These are phyloP conservation scores for Maudiozyma serrabonitensis DNA, from an alignment of 805 yeast genomes.

Conservation along the genomic window DNA sequence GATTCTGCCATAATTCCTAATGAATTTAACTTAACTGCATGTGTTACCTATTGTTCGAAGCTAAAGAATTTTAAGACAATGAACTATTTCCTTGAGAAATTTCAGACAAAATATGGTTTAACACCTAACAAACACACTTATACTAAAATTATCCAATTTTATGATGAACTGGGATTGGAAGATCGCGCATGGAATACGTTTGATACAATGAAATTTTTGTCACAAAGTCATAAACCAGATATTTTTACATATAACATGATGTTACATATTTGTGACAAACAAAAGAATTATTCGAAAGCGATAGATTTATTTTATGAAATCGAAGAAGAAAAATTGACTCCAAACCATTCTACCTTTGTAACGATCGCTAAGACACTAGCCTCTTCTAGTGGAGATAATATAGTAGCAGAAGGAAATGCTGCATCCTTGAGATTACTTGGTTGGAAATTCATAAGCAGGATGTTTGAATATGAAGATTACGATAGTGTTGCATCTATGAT, in stretches of 20 bases:
- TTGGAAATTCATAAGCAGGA: slow-evolving; percentile 69
- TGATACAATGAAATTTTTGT: slow-evolving; percentile 75
- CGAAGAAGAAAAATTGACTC: slow-evolving; percentile 26
- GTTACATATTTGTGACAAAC: slow-evolving; percentile 54
- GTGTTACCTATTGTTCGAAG: slow-evolving; percentile 19
- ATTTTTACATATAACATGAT: slow-evolving; percentile 59
- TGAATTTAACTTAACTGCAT: slow-evolving; percentile 17
- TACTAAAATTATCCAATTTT: slow-evolving; percentile 24
- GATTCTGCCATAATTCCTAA: slow-evolving; percentile 7
- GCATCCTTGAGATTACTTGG: slow-evolving; percentile 35
- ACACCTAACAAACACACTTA: slow-evolving; percentile 23
- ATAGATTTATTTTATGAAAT: slow-evolving; percentile 70
- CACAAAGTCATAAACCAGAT: slow-evolving; percentile 58
- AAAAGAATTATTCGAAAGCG: slow-evolving; percentile 60
- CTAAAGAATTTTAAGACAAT: slow-evolving; percentile 12
- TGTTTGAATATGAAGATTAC: slow-evolving; percentile 33
- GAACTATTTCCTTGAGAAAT: slow-evolving; percentile 19
- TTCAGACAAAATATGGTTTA: slow-evolving; percentile 17
- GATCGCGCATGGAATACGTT: slow-evolving; percentile 62
- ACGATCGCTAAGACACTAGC: slow-evolving; percentile 22
- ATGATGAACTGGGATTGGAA: slow-evolving; percentile 8
- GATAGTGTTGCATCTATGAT: slow-evolving; percentile 48
- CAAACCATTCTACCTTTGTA: slow-evolving; percentile 14
- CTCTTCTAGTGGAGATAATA: slow-evolving; percentile 18
- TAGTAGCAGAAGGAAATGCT: slow-evolving; percentile 23